phyloP scores from a whole-genome alignment of 2,329 filamentous ascomycete genomes.

The Ceratocystis cubensis region DNA sequence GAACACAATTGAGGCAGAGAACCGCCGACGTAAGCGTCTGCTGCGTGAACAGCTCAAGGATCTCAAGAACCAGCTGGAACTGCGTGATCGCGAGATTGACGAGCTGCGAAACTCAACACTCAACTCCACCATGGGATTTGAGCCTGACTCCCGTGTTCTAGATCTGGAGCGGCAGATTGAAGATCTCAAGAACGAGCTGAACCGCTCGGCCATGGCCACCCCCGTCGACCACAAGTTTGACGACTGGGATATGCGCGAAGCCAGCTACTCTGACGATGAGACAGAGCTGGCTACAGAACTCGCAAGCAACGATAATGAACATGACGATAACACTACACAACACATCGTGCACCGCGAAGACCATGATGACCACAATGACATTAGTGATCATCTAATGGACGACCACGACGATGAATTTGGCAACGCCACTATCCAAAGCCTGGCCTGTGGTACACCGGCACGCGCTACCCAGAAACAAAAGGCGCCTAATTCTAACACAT shows the following conservation, averaged over 20 bases:
- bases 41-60: constrained; percentile 37
- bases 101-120: constrained; percentile 40
- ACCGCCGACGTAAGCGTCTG: constrained; percentile 31
- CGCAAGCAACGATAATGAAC: constrained; percentile 13
- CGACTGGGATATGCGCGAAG: constrained; percentile 11
- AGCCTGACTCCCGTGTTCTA: constrained; percentile 28
- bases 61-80: constrained; percentile 38
- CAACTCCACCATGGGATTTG: constrained; percentile 34
- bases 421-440: constrained; percentile 38
- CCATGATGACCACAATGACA: constrained; percentile 28
- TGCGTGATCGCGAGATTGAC: constrained; percentile 42
- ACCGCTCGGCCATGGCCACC: constrained; percentile 19
- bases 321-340: constrained; percentile 24
- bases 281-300: constrained; percentile 15
- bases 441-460: constrained; percentile 41
- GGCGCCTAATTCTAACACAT: constrained; percentile 28
- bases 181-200: constrained; percentile 29
- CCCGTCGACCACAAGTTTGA: constrained; percentile 14
- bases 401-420: constrained; percentile 33
- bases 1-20: constrained; percentile 39
- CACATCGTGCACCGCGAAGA: constrained; percentile 21
- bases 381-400: constrained; percentile 23
- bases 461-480: constrained; percentile 25
- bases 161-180: constrained; percentile 32
- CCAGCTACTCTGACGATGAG: constrained; percentile 11